Percentiles rank a stretch among this genome's conserved stretches.
These are phyloP conservation scores for Sphagnum magellanicum DNA, from an alignment of 228 moss, liverwort and hornwort genomes.

Conservation along the genomic window DNA sequence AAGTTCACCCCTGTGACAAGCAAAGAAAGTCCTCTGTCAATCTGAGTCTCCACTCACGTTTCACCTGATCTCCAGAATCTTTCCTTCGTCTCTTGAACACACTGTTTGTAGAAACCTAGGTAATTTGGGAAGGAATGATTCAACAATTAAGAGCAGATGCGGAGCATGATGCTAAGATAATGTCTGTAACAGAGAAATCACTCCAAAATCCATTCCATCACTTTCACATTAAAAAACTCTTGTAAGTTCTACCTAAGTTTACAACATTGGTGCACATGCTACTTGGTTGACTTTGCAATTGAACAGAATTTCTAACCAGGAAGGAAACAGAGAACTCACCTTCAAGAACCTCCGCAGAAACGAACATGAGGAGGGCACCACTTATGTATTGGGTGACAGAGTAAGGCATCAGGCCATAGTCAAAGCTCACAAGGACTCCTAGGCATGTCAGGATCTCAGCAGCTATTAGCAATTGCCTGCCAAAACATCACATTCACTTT, in stretches of 20 bases:
- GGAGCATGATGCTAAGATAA: too few species aligned
- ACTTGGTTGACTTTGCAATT: neutral
- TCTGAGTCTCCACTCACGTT: neutral
- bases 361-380: constrained; percentile 71
- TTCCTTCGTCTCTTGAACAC: neutral
- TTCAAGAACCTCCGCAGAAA: constrained; percentile 93
- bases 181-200: too few species aligned
- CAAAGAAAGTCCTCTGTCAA: neutral
- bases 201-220: too few species aligned
- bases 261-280: neutral
- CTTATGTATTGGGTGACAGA: constrained; percentile 60
- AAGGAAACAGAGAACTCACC: constrained; percentile 19
- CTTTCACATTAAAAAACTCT: too few species aligned
- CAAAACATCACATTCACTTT: neutral
- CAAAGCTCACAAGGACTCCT: constrained; percentile 65
- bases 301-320: neutral
- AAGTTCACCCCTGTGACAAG: constrained; percentile 48
- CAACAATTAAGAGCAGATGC: too few species aligned
- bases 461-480: constrained; percentile 80
- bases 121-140: neutral
- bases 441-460: constrained; percentile 68
- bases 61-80: neutral
- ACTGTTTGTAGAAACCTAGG: neutral
- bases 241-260: too few species aligned
- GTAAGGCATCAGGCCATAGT: constrained; percentile 42